A percentile compares a stretch with the other conserved stretches of the same genome.
phyloP scores from a whole-genome alignment of 1,139 yeast species.

The Blastobotrys serpentis region DNA sequence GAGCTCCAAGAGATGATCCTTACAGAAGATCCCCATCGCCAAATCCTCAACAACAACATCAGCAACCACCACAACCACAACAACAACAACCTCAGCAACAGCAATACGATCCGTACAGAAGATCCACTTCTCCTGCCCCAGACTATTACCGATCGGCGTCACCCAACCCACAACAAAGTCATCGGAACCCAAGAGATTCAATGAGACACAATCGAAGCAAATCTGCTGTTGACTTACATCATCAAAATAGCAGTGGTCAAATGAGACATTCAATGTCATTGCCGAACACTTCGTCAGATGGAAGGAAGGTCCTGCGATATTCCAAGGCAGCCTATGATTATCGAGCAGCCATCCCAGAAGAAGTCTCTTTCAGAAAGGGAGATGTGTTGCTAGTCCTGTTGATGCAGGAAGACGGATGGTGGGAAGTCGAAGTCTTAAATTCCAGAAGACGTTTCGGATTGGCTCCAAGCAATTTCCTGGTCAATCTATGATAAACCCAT shows the following conservation, averaged over 20 bases:
- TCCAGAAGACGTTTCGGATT: conserved; percentile 55
- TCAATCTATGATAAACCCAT: conserved; percentile 15
- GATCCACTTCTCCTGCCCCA: conserved; percentile 21
- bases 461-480: conserved; percentile 72
- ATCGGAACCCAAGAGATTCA: conserved; percentile 14
- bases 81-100: conserved; percentile 14
- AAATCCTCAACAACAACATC: conserved; percentile 12
- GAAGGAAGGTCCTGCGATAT: conserved; percentile 55
- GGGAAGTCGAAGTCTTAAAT: conserved; percentile 71
- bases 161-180: conserved; percentile 19
- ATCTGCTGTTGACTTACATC: conserved; percentile 26
- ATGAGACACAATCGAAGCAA: conserved; percentile 26
- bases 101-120: conserved; percentile 11
- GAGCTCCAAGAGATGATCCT: conserved; percentile 16
- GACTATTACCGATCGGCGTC: conserved; percentile 21
- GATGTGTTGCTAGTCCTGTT: conserved; percentile 69
- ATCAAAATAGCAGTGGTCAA: conserved; percentile 14
- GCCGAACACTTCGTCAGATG: conserved; percentile 41
- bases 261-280: conserved; percentile 13
- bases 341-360: conserved; percentile 77
- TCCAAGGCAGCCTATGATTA: conserved; percentile 71
- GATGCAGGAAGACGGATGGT: conserved; percentile 89
- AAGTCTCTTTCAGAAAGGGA: conserved; percentile 68
- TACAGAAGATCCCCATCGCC: conserved; percentile 24
- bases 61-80: conserved; percentile 22